A percentile compares a stretch with the other conserved stretches of the same genome.
Conservation (phyloP, 2,329 filamentous ascomycete genomes). For the Fusarium sp. region DNA sequence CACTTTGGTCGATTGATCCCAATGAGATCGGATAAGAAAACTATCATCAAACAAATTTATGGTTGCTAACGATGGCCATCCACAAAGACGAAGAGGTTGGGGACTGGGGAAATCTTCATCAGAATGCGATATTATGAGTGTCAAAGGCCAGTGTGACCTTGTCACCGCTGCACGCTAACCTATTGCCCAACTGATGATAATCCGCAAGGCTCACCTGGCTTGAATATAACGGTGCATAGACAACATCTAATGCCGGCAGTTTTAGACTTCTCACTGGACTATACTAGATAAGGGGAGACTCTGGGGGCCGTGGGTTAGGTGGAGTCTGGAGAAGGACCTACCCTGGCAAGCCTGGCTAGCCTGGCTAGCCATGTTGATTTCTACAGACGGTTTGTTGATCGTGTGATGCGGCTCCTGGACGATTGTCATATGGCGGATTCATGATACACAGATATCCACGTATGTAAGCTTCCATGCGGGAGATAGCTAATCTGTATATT, state of each 20-base stretch:
- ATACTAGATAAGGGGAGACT: slow-evolving; percentile 21
- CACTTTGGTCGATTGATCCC: no score
- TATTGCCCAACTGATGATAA: not conserved
- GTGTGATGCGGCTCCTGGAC: slow-evolving; percentile 17
- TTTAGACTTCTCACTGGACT: slow-evolving; percentile 13
- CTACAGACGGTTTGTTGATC: slow-evolving; percentile 11
- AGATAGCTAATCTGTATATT: not conserved
- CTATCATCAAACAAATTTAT: no score
- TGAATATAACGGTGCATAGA: not conserved
- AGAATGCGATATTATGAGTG: not conserved
- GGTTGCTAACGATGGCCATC: not conserved
- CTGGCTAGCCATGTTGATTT: slow-evolving; percentile 2
- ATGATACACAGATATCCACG: not conserved
- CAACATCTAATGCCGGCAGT: slow-evolving; percentile 30
- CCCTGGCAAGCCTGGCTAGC: not conserved
- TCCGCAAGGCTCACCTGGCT: not conserved
- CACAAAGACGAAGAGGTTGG: not conserved
- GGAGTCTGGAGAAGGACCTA: slow-evolving; percentile 27
- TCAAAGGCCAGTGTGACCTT: slow-evolving; percentile 2
- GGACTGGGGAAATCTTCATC: slow-evolving; percentile 3
- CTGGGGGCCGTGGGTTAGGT: slow-evolving; percentile 19
- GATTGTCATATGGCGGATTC: not conserved
- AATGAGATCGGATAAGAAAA: no score
- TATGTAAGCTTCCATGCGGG: not conserved
- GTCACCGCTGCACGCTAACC: not conserved